These are phyloP conservation scores for Starmerella potacharoeniae DNA, from an alignment of 805 yeast genomes.

Conservation along the genomic window DNA sequence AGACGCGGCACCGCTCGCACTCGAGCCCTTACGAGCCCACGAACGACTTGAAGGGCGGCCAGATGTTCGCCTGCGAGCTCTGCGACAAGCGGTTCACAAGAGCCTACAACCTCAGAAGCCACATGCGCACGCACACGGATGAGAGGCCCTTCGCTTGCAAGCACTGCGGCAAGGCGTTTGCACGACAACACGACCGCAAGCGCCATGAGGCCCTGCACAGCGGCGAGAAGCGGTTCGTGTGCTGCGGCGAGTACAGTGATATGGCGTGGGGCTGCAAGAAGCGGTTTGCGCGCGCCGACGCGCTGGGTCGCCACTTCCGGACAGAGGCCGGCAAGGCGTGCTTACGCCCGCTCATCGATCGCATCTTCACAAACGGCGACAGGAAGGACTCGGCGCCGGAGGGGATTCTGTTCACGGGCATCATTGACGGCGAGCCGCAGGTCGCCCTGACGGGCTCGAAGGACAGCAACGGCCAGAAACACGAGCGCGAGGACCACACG, in stretches of 20 bases:
- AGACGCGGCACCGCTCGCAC: conserved; percentile 14
- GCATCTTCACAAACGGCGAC: conserved; percentile 24
- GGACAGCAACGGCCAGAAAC: conserved; percentile 1
- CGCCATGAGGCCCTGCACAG: conserved; percentile 68
- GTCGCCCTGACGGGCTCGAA: conserved; percentile 12
- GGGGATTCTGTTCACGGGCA: conserved; percentile 20
- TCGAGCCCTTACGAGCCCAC: conserved; percentile 40
- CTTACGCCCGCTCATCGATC: conserved; percentile 52
- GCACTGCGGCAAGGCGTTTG: conserved; percentile 56
- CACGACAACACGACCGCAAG: conserved; percentile 64
- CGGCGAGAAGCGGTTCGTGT: conserved; percentile 58
- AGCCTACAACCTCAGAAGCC: conserved; percentile 87
- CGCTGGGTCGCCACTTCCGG: conserved; percentile 61
- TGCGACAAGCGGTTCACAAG: conserved; percentile 84
- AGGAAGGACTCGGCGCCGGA: conserved; percentile 19
- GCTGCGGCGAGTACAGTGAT: conserved; percentile 42
- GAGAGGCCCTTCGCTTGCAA: conserved; percentile 61
- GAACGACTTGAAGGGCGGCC: conserved; percentile 60
- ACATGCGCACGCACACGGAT: conserved; percentile 71
- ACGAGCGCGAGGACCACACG: conserved; percentile 22
- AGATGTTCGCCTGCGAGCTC: conserved; percentile 60
- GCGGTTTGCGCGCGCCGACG: conserved; percentile 66
- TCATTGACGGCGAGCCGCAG: conserved; percentile 17
- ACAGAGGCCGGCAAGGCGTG: conserved; percentile 67
- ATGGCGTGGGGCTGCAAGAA: conserved; percentile 61